Percentiles rank a stretch among this genome's conserved stretches.
These are phyloP conservation scores for Dalbergia oliveri DNA, from an alignment of 306 rosid species.

Conservation along the genomic window DNA sequence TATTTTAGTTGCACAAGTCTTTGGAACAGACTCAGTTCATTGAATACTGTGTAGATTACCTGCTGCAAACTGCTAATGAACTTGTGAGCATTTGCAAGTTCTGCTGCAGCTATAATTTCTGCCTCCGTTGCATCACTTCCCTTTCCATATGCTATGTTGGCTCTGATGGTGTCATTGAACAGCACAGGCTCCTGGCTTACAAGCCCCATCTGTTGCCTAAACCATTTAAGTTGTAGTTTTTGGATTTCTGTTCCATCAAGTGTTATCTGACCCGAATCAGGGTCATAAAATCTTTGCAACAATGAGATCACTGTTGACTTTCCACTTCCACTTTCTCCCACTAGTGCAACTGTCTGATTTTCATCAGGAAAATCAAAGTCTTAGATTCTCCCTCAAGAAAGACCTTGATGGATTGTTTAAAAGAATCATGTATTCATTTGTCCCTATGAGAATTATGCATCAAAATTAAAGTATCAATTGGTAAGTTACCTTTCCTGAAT, in stretches of 20 bases:
- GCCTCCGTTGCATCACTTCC: conserved; percentile 63
- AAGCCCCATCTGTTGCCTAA: conserved; percentile 79
- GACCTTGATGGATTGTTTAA: background rate
- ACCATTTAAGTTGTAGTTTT: conserved; percentile 74
- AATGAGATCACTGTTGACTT: conserved; percentile 81
- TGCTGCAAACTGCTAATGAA: conserved; percentile 74
- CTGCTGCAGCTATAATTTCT: conserved; percentile 76
- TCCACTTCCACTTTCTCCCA: conserved; percentile 92
- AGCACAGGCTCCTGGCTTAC: conserved; percentile 86
- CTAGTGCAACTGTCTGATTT: conserved; percentile 79
- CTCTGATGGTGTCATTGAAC: conserved; percentile 78
- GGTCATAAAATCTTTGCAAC: conserved; percentile 79
- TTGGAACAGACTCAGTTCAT: conserved; percentile 22
- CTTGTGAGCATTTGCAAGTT: conserved; percentile 78
- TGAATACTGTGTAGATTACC: conserved; percentile 47
- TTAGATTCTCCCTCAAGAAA: conserved; percentile 31
- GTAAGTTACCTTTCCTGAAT: conserved; percentile 67
- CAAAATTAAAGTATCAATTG: background rate
- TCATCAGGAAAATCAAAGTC: conserved; percentile 32
- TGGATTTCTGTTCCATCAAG: conserved; percentile 70
- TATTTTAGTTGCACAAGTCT: conserved; percentile 1
- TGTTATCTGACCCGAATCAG: conserved; percentile 69
- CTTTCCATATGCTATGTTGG: conserved; percentile 79
- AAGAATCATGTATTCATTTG: background rate
- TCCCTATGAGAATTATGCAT: conserved; percentile 7